Conservation (phyloP, 805 yeast genomes). For the Pichia eremophila region DNA sequence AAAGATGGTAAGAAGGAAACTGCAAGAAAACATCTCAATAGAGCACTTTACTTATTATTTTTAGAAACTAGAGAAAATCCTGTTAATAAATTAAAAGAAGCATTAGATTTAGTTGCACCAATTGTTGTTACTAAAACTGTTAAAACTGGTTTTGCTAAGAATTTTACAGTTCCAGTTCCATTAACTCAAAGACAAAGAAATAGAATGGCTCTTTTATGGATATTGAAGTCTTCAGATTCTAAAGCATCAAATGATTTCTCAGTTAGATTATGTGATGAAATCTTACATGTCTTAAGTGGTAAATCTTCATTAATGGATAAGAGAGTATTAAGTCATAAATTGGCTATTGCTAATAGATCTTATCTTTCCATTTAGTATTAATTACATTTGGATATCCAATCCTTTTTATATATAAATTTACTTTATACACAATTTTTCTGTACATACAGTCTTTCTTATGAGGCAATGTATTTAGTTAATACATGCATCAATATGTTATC, state of each 20-base stretch:
- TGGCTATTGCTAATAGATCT: conserved; percentile 84
- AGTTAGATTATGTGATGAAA: conserved; percentile 87
- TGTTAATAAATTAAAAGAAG: conserved; percentile 58
- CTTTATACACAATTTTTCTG: background rate
- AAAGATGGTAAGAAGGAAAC: conserved; percentile 78
- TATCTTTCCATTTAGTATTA: conserved; percentile 25
- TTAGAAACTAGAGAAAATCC: conserved; percentile 73
- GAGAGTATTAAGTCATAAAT: conserved; percentile 71
- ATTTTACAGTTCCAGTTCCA: conserved; percentile 73
- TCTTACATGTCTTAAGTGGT: conserved; percentile 67
- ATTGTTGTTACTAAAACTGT: conserved; percentile 66
- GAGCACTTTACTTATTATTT: conserved; percentile 73
- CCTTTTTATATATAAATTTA: background rate
- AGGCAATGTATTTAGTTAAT: no score
- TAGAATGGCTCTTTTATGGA: conserved; percentile 86
- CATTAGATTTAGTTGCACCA: conserved; percentile 79
- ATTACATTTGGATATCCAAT: no score
- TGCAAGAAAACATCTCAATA: conserved; percentile 64
- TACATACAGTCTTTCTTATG: background rate
- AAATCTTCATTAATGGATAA: conserved; percentile 78
- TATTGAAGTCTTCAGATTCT: conserved; percentile 72
- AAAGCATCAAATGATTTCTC: conserved; percentile 74
- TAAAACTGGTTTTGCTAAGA: conserved; percentile 81
- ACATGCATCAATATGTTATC: no score
- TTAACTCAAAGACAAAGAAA: conserved; percentile 72